A percentile compares a stretch with the other conserved stretches of the same genome.
Evolutionary conservation across 2,329 filamentous ascomycete genomes (phyloP).

Genomic region (Atkinsonella texensis): DNA sequence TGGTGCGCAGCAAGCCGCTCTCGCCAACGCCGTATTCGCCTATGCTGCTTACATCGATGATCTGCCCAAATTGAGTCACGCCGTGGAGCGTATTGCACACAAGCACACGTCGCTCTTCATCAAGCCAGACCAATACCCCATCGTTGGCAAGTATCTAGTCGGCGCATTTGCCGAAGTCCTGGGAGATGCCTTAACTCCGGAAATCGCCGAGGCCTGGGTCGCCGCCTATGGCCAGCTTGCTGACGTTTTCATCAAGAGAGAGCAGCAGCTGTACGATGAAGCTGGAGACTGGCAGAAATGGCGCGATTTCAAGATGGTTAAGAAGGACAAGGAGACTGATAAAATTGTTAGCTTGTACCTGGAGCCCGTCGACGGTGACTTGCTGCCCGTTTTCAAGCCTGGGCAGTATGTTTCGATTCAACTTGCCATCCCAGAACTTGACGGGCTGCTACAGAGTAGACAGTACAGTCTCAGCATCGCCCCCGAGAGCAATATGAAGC

Average conservation of each 20-base stretch:
- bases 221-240: constrained; percentile 62
- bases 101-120: constrained; percentile 67
- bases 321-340: constrained; percentile 48
- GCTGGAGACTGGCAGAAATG: constrained; percentile 32
- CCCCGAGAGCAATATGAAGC: constrained; percentile 32
- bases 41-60: constrained; percentile 66
- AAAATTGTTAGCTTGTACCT: constrained; percentile 60
- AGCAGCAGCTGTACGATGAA: constrained; percentile 47
- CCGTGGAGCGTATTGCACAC: constrained; percentile 58
- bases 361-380: constrained; percentile 41
- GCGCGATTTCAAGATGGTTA: constrained; percentile 42
- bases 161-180: constrained; percentile 56
- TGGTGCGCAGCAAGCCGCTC: constrained; percentile 55
- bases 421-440: constrained; percentile 45
- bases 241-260: constrained; percentile 55
- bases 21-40: constrained; percentile 56
- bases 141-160: constrained; percentile 58
- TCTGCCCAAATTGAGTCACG: constrained; percentile 43
- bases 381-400: constrained; percentile 49
- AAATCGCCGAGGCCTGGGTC: constrained; percentile 58
- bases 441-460: constrained; percentile 52
- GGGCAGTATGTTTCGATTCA: constrained; percentile 65
- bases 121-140: constrained; percentile 53
- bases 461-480: constrained; percentile 65
- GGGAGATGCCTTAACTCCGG: constrained; percentile 52